Evolutionary conservation across 2,329 filamentous ascomycete genomes (phyloP), one percentile per base, ranked within the genome.

Genomic region (Grosmannia huntii): DNA sequence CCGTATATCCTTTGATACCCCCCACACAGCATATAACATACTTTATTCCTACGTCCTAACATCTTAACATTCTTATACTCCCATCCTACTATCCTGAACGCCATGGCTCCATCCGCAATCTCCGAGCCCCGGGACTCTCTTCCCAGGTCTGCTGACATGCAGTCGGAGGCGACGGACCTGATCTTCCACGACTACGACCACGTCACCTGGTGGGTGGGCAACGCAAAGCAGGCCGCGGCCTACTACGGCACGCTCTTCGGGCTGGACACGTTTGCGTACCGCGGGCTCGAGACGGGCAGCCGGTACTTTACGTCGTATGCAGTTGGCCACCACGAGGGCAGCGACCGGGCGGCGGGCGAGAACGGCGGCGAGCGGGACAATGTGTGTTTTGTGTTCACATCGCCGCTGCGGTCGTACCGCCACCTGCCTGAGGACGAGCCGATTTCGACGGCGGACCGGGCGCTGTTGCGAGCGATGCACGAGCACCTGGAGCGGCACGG

Each of bases 171-270:
- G 2, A 59, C 27, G 31, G 56, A 49, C 61, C 72, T 71, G 66
- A 80, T 78, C 68, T 91, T 95, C 75, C 82, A 83, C 61, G 90
- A 89, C 68, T 96, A 96, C 71, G 89, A 96, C 73, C 89, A 96
- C 72, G 82, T 96, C 59, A 91, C 90, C 65, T 96, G 91, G 91
- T 96, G 90, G 76, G 92, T 96, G 33, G 90, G 91, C 69, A 97
- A 97, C 69, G 91, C 92, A 66, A 96, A 96, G 75, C 91, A 96
- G 76, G 89, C 90, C 3, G 91, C 91, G 46, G 81, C 86, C 16
- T 96, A 89, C 75, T 96, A 96, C 74, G 85, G 86, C 64, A 85
- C 83, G 12, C 87, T 90, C 64, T 90, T 96, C 76, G 91, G 90
- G 58, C 96, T 96, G 76, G 77, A 82, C 66, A 82, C 82, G 23